Percentiles rank a stretch among this genome's conserved stretches.
These are phyloP conservation scores for Citrus glauca DNA, from an alignment of 345 rosid genomes.

Conservation along the genomic window DNA sequence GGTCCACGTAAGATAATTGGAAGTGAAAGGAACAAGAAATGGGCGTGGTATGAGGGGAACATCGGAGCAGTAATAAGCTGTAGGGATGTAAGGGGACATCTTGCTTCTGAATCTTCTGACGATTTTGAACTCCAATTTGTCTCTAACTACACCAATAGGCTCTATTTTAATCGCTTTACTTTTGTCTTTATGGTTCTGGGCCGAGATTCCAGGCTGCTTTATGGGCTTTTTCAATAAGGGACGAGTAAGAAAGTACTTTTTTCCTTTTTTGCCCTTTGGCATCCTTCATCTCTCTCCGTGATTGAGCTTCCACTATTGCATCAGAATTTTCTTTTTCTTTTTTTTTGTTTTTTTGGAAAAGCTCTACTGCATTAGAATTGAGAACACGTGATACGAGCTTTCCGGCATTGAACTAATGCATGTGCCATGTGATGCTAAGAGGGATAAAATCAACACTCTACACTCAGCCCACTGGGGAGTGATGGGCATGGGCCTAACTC, in stretches of 20 bases:
- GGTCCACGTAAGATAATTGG: conserved; percentile 24
- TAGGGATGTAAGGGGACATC: conserved; percentile 66
- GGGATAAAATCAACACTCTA: not conserved
- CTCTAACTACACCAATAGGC: not conserved
- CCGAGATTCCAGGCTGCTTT: conserved; percentile 18
- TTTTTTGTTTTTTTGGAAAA: too few relatives aligned
- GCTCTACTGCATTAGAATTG: not conserved
- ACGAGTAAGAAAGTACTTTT: not conserved
- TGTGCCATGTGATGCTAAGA: not conserved
- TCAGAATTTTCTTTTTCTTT: too few relatives aligned
- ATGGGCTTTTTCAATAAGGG: conserved; percentile 1
- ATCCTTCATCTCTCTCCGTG: not conserved
- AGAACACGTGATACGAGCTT: not conserved
- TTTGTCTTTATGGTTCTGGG: conserved; percentile 4
- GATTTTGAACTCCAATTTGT: conserved; percentile 29
- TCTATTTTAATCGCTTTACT: not conserved
- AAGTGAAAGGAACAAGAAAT: conserved; percentile 18
- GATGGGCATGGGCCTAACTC: not conserved
- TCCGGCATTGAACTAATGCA: not conserved
- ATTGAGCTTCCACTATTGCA: not conserved
- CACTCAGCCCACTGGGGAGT: not conserved
- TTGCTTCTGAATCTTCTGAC: conserved; percentile 28
- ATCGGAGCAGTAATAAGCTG: conserved; percentile 47
- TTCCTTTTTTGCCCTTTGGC: not conserved
- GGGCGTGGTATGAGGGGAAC: conserved; percentile 54